Base-by-base conservation (phyloP, 106 monocot species). In the Dioscorea alata region DNA sequence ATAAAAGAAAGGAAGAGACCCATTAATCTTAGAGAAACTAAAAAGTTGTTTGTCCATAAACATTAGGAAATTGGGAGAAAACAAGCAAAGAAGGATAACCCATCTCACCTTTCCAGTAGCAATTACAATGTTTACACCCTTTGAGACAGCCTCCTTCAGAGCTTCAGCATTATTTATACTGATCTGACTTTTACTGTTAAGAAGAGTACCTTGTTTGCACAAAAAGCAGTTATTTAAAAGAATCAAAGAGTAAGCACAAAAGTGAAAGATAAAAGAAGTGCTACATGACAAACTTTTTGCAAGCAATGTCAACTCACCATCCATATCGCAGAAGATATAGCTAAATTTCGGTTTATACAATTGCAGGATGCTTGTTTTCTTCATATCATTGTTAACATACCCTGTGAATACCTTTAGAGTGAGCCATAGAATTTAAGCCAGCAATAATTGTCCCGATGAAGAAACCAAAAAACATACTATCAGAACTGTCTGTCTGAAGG, bases 251-350 rank as follows among this genome's bases (percentile, higher is more conserved):
- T 18, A 49, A 34, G 25, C 67, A 71, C 18, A 57, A 33, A 12
- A 12, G 12, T n/a, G 22, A 16, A 52, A 34, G 18, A 8, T 15
- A 23, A 23, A 60, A 60, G 18, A 63, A 25, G 57, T 16, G 31
- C 63, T 35, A 48, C 58, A 54, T 31, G 8, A 48, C 13, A 72
- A 50, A 20, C 53, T 61, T 28, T 56, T 32, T 14, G 51, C 17
- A 73, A 64, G 28, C 2, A 68, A n/a, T 19, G 21, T 48, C 15
- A 64, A 4, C 84, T 69, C 67, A 93, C 93, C 99, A 83, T 99
- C 99, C 99, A 99, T 90, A 71, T 99, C 93, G 77, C 89, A 99
- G 65, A 99, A 93, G 21, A 99, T 90, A 74, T 87, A 90, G 24
- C 57, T 77, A 67, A 85, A 93, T 18, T 99, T 99, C 60, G 92